These are phyloP conservation scores for Pyronema domesticum DNA, from an alignment of 495 filamentous ascomycete species.

Conservation along the genomic window DNA sequence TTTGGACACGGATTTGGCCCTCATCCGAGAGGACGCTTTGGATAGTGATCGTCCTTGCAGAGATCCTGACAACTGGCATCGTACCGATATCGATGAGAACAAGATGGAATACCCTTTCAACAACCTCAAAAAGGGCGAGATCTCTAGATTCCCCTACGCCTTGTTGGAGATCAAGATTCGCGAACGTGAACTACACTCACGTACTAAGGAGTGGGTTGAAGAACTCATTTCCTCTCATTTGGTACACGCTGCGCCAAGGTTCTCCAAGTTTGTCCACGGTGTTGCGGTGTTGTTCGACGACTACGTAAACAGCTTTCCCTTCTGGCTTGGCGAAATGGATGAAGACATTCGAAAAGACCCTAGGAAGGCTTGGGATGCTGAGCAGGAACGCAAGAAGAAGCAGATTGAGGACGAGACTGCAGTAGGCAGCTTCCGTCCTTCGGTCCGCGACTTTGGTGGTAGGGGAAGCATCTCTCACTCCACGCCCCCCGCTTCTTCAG, in stretches of 20 bases:
- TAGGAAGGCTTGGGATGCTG: slow-evolving; percentile 74
- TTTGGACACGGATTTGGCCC: slow-evolving; percentile 77
- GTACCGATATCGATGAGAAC: slow-evolving; percentile 65
- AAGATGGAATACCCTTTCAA: slow-evolving; percentile 75
- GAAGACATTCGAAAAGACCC: slow-evolving; percentile 87
- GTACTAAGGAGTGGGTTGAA: slow-evolving; percentile 57
- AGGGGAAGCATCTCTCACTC: slow-evolving; percentile 10
- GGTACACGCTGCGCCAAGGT: slow-evolving; percentile 70
- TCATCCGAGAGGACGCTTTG: slow-evolving; percentile 82
- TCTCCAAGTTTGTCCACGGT: slow-evolving; percentile 94
- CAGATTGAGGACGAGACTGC: slow-evolving; percentile 69
- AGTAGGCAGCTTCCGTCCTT: slow-evolving; percentile 58
- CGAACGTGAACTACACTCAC: slow-evolving; percentile 14
- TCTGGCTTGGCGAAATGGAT: slow-evolving; percentile 83
- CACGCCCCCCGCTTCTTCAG: slow-evolving; percentile 5
- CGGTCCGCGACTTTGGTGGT: slow-evolving; percentile 27
- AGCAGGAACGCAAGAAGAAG: slow-evolving; percentile 56
- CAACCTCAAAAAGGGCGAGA: slow-evolving; percentile 71
- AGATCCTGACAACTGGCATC: slow-evolving; percentile 77
- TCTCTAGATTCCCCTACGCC: slow-evolving; percentile 78
- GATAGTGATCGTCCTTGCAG: slow-evolving; percentile 73
- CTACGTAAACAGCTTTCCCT: slow-evolving; percentile 84
- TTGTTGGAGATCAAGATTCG: slow-evolving; percentile 77
- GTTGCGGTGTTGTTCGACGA: slow-evolving; percentile 85
- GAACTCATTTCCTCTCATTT: slow-evolving; percentile 86